Evolutionary conservation across 352 stramenopile species (phyloP), one percentile per base, ranked within the genome.

Genomic region (Peronospora farinosa): DNA sequence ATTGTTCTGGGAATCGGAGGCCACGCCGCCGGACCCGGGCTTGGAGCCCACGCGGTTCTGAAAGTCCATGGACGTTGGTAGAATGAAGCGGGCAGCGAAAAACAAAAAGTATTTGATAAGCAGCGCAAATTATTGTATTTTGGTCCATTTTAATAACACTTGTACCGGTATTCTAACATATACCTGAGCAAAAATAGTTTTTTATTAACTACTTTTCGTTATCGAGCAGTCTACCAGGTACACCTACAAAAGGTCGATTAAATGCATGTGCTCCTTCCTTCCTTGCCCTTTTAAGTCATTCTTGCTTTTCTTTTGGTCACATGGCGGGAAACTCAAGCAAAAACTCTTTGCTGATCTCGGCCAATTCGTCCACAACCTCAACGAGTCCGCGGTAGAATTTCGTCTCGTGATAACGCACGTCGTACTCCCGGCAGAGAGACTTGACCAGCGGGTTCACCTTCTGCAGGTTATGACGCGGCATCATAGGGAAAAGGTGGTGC

Each of bases 401-500:
- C 16, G 95, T 90, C 73, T 98, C 95, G 64, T 99, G 93, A 77
- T 98, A 99, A 35, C 76, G 85, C 12, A 99, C 88, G 50, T 85
- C 85, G 72, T 96, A 97, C 58, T 98, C 78, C 77, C 97, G 97
- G 80, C 96, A 99, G 49, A 98, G 96, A 23, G 86, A 95, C 60
- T 97, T 91, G 35, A 98, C 91, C 39, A 98, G 67, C 50, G 87
- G 80, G 70, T 98, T 96, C 19, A 96, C 79, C 68, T 95, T 94
- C 7, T 63, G 54, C 40, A 98, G 68, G 66, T 98, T 98, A 75
- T 98, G 93, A 57, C 95, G 81, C n/a, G 95, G 95, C 67, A 98
- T 88, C 63, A 91, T 87, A 15, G 95, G 96, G 77, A 99, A 99
- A 41, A 99, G 81, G 71, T 99, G 96, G 73, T 99, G 96, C 67